Evolutionary conservation across 257 asterid genomes (phyloP).

Genomic region (Linderniella brevidens): DNA sequence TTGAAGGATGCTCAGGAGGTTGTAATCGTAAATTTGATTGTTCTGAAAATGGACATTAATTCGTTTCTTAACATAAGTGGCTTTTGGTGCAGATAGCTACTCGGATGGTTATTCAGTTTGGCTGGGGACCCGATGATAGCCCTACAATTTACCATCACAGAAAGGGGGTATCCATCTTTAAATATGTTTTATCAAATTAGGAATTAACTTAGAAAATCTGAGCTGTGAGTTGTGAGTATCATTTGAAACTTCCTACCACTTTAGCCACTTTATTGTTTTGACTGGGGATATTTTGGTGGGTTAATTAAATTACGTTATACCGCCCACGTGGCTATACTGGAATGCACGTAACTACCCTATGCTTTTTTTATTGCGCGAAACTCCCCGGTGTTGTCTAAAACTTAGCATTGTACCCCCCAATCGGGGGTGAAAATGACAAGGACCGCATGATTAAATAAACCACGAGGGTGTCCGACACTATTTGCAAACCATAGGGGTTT

Average conservation of each 20-base stretch:
- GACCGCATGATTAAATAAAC: too few species aligned
- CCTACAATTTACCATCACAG: slow-evolving; percentile 74
- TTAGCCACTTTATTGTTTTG: too few species aligned
- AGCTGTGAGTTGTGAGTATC: slow-evolving; percentile 1
- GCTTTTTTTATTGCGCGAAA: too few species aligned
- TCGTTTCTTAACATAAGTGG: slow-evolving; percentile 11
- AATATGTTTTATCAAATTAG: slow-evolving; percentile 6
- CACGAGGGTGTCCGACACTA: too few species aligned
- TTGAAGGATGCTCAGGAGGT: slow-evolving; percentile 92
- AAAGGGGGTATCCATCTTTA: slow-evolving; percentile 51
- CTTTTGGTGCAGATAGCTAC: slow-evolving; percentile 68
- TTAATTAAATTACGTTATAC: too few species aligned
- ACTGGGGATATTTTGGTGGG: too few species aligned
- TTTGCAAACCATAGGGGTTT: too few species aligned
- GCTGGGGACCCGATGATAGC: slow-evolving; percentile 95
- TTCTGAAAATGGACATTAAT: neutral
- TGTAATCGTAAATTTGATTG: slow-evolving; percentile 8
- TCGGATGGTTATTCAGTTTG: slow-evolving; percentile 81
- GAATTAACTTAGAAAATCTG: slow-evolving; percentile 2
- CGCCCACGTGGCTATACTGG: too few species aligned
- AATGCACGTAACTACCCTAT: too few species aligned
- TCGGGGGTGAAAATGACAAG: too few species aligned
- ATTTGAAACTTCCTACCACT: slow-evolving; percentile 7
- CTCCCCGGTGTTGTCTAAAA: too few species aligned
- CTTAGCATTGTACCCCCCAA: too few species aligned